phyloP scores from a whole-genome alignment of 345 rosid genomes.

The Iberis pinnata region DNA sequence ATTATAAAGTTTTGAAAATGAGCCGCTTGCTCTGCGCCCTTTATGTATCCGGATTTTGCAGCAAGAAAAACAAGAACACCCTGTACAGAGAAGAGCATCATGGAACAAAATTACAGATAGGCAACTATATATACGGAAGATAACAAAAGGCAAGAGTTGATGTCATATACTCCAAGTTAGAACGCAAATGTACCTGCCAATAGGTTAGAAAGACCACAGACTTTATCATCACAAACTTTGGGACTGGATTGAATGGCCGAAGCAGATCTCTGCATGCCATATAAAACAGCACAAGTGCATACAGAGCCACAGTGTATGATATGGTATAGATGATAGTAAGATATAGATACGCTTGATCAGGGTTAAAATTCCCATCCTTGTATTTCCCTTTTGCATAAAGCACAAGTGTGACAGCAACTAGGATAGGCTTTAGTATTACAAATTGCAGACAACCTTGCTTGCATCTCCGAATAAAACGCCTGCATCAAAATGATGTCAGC shows the following conservation, averaged over 20 bases:
- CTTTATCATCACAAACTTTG: conserved; percentile 89
- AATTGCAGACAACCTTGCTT: conserved; percentile 99
- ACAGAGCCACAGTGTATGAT: conserved; percentile 90
- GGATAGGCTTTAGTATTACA: conserved; percentile 89
- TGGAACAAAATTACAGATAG: neutral
- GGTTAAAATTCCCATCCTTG: conserved; percentile 92
- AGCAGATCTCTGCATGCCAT: conserved; percentile 97
- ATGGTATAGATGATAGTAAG: conserved; percentile 89
- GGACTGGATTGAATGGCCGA: conserved; percentile 98
- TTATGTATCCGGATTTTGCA: conserved; percentile 82
- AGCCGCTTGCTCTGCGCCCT: conserved; percentile 74
- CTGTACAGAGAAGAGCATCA: conserved; percentile 33
- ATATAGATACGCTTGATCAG: conserved; percentile 85
- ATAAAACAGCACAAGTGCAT: conserved; percentile 84
- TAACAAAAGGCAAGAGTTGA: neutral
- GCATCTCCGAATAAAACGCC: conserved; percentile 94
- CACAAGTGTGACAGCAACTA: conserved; percentile 77
- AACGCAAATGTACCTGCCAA: conserved; percentile 74
- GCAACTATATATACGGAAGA: neutral
- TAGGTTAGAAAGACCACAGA: conserved; percentile 95
- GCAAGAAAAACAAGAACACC: conserved; percentile 97
- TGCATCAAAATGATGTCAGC: conserved; percentile 29
- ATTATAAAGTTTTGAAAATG: conserved; percentile 77
- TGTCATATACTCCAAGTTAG: neutral
- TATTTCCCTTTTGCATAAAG: conserved; percentile 93